A percentile compares a stretch with the other conserved stretches of the same genome.
Evolutionary conservation across 345 rosid species (phyloP).

Genomic region (Lumnitzera racemosa): DNA sequence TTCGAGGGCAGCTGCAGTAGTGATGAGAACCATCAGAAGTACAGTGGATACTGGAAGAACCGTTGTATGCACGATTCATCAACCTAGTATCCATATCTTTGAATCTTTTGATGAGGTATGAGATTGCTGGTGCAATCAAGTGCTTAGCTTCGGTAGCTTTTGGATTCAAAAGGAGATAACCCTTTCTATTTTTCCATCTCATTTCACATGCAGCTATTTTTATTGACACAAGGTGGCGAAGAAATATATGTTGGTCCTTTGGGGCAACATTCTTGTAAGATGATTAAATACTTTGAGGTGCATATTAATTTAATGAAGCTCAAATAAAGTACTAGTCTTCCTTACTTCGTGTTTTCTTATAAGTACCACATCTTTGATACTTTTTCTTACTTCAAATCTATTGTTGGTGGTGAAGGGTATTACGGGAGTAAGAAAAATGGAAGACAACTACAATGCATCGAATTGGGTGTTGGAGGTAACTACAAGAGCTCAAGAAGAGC

Average conservation of each 20-base stretch:
- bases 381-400: not conserved
- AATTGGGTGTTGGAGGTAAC: slow-evolving; percentile 12
- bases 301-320: not conserved
- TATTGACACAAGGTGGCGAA: slow-evolving; percentile 9
- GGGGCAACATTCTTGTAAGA: slow-evolving; percentile 6
- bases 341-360: not conserved
- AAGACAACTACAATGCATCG: slow-evolving; percentile 3
- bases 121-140: not conserved
- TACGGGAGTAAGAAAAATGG: slow-evolving; percentile 10
- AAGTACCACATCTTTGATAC: too few relatives aligned
- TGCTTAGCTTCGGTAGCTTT: not conserved
- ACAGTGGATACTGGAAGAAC: slow-evolving; percentile 9
- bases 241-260: slow-evolving; percentile 14
- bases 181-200: not conserved
- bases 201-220: slow-evolving; percentile 5
- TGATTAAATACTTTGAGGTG: slow-evolving; percentile 16
- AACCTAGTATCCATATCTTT: slow-evolving; percentile 14
- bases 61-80: slow-evolving; percentile 14
- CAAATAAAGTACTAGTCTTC: not conserved
- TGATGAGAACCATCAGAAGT: slow-evolving; percentile 15
- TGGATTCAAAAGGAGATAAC: not conserved
- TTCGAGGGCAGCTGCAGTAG: slow-evolving; percentile 22
- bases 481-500: slow-evolving; percentile 10
- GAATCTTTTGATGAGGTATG: slow-evolving; percentile 14
- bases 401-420: slow-evolving; percentile 8